Base-by-base conservation (phyloP, 331 rosid genomes). In the Acacia pycnantha region DNA sequence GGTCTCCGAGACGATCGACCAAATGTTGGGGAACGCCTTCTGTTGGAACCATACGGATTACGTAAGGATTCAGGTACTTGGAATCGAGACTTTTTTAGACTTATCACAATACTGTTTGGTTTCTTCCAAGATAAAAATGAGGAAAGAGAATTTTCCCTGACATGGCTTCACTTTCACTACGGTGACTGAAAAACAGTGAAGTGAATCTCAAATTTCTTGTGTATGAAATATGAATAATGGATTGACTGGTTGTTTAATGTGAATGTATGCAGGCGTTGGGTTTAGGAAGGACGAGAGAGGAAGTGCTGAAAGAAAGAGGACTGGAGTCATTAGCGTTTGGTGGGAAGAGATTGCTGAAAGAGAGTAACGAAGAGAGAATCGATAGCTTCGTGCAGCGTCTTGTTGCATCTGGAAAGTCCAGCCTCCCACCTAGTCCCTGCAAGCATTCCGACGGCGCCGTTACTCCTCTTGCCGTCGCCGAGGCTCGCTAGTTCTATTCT, bases 1-100 rank as follows among this genome's bases (percentile, higher is more conserved):
- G 16, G 94, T 95, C 22, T 95, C 99, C 16, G 99, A 95, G 65
- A 95, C 94, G 16, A 70, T 95, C 65, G 99, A 95, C 86, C 99
- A 95, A 81, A 92, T 95, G 98, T 19, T 95, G 1, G 99, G 98
- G 24, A 95, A 95, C 85, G 97, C 99, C 11, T 95, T 95, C 92
- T 87, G 98, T 82, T 95, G 97, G 96, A 95, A 92, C 77, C 97
- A 94, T 70, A 83, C 90, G 70, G 97, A 95, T 78, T 95, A 95
- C 86, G 91, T 94, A 22, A 90, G 99, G 74, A 93, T 95, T 82
- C 99, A 95, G 98, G 99, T 95, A 80, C 43, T 21, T 44, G 46
- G 35, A 64, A 21, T 29, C 19, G 43, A 0, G 43, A 59, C 68
- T 43, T 10, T 0, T 3, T 72, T 73, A 18, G 26, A 74, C 72